Evolutionary conservation across 768 basidiomycete species (phyloP), one percentile per base, ranked within the genome.

Genomic region (Rhodotorula babjevae): DNA sequence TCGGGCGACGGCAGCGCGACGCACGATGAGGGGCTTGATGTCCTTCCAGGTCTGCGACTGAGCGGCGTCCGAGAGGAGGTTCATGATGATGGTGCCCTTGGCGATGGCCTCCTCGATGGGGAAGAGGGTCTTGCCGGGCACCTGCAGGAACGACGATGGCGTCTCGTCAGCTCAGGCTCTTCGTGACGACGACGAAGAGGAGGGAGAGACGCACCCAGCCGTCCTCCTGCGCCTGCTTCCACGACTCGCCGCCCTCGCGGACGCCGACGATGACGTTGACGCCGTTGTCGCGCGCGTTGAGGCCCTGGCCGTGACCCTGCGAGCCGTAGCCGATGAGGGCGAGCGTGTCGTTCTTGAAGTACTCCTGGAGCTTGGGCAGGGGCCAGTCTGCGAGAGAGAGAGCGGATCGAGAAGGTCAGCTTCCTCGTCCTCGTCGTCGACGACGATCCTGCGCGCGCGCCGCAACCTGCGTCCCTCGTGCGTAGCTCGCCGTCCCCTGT

Each of bases 341-440:
- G 67, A 99, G 91, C 77, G 94, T 97, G 83, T 99, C 96, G 81
- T 98, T 90, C 84, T 98, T 98, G 87, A 99, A 96, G 87, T 95
- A 99, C 82, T 98, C 93, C 82, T 98, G 95, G 80, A 99, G 89
- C 84, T 92, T 98, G 73, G 92, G 88, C 73, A 95, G 84, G 49
- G 96, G 96, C 96, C 96, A 99, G 87, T 99, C 96, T 78, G 86
- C 36, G 58, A 87, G 75, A 92, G 91, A 0, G 47, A 9, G 49
- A 49, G 42, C 27, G 25, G 12, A n/a, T 10, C 18, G 42, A 5
- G 27, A 47, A 42, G 53, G 58, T 27, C 50, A 53, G 66, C 10
- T 15, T 18, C 19, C 42, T 16, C 36, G 31, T 21, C 12, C 16
- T 40, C 27, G n/a, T 2, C 12, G 36, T 11, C 19, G 21, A 9